Conservation (phyloP, 164 flowering plant species). For the Taxillus chinensis region DNA sequence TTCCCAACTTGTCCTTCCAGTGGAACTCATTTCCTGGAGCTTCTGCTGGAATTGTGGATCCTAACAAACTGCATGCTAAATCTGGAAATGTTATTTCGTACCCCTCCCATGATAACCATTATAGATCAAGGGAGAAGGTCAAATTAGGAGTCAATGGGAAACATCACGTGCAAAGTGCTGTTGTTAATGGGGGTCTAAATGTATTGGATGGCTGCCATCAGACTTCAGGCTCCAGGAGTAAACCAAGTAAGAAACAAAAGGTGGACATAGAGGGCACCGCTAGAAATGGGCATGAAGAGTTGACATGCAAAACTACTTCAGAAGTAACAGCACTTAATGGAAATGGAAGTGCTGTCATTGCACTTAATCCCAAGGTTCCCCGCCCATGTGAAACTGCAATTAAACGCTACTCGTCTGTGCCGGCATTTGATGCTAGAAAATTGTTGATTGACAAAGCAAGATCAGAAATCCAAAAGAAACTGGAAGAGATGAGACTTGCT, state of each 20-base stretch:
- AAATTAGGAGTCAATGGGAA: constrained; percentile 24
- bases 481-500: constrained; percentile 46
- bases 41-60: constrained; percentile 24
- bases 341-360: constrained; percentile 22
- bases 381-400: constrained; percentile 17
- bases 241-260: constrained; percentile 57
- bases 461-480: constrained; percentile 47
- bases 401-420: constrained; percentile 29
- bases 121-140: constrained; percentile 15
- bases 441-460: constrained; percentile 67
- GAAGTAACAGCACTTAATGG: constrained; percentile 24
- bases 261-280: constrained; percentile 20
- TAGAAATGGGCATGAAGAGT: constrained; percentile 27
- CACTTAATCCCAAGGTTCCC: constrained; percentile 16
- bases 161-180: constrained; percentile 9
- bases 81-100: constrained; percentile 17
- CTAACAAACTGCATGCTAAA: constrained; percentile 23
- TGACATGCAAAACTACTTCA: constrained; percentile 15
- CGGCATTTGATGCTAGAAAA: constrained; percentile 60
- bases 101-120: constrained; percentile 28
- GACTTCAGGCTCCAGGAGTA: constrained; percentile 16
- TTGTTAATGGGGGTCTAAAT: constrained; percentile 14
- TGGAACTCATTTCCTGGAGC: constrained; percentile 43
- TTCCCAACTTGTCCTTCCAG: constrained; percentile 47
- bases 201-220: constrained; percentile 10